Evolutionary conservation across 805 yeast genomes (phyloP), one percentile per base, ranked within the genome.

Genomic region (Starmerella gropengiesseri): DNA sequence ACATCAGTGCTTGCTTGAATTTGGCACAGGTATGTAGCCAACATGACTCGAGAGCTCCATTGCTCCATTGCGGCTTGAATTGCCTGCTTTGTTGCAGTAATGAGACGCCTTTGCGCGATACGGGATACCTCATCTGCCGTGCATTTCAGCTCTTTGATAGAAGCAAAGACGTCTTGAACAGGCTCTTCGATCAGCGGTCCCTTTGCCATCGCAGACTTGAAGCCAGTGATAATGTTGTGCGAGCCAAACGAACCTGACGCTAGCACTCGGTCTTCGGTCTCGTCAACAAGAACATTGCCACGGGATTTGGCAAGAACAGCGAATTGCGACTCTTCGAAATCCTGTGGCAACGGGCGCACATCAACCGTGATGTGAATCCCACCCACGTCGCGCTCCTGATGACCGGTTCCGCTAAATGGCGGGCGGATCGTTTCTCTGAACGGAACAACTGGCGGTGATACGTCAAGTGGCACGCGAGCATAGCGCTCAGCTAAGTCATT

Each of bases 1-100:
- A 85, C 96, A 50, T 91, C 98, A 0, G 95, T 76, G 2, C 94
- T 74, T 0, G 97, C 91, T 62, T 91, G 99, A 51, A 91, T 83
- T 51, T 89, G 96, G 67, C 96, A 87, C 0, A 81, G 69, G 58
- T 91, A 91, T 76, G 81, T 84, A 4, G 98, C 98, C 55, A 93
- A 71, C 75, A 81, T 78, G 37, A 91, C 61, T 45, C 99, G 71
- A 7, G 97, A 94, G 0, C 95, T 78, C 79, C 91, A 81, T 46
- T 75, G 78, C 28, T 83, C 59, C 56, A 89, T 74, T 1, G 77
- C 74, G 33, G 70, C 67, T 55, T 82, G 83, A 31, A 91, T 79
- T 2, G 75, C 63, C 48, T 83, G 87, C 52, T 86, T 75, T 0
- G 84, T 75, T 1, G 75, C 68, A 1, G 86, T 74, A 36, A 86